Conservation (phyloP, 495 filamentous ascomycete species). For the Aspergillus wentii region DNA sequence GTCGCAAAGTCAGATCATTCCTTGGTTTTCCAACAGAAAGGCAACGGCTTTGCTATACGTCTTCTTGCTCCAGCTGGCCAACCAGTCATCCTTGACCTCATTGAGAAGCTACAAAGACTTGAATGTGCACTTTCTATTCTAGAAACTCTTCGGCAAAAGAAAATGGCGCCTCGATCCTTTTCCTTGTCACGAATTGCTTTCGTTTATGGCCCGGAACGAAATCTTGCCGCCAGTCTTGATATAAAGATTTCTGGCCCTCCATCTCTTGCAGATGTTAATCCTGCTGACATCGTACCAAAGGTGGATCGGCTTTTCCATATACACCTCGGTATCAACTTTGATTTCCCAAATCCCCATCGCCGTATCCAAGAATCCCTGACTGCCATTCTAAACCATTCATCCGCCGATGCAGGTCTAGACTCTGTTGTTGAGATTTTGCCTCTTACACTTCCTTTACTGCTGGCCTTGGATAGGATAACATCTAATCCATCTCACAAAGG, state of each 20-base stretch:
- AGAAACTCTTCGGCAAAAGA: slow-evolving; percentile 30
- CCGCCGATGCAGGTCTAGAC: slow-evolving; percentile 45
- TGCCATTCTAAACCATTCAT: slow-evolving; percentile 51
- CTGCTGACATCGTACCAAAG: slow-evolving; percentile 16
- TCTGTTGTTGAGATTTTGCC: slow-evolving; percentile 48
- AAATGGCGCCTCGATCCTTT: slow-evolving; percentile 25
- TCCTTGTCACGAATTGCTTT: slow-evolving; percentile 35
- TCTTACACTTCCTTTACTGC: slow-evolving; percentile 64
- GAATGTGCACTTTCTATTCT: slow-evolving; percentile 38
- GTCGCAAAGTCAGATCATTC: slow-evolving; percentile 25
- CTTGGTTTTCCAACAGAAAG: slow-evolving; percentile 28
- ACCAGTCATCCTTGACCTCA: slow-evolving; percentile 26
- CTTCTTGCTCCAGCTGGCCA: slow-evolving; percentile 33
- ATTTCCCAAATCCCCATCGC: slow-evolving; percentile 68
- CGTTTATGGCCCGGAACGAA: slow-evolving; percentile 26
- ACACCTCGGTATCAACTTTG: slow-evolving; percentile 41
- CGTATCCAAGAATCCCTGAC: slow-evolving; percentile 63
- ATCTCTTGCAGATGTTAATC: slow-evolving; percentile 15
- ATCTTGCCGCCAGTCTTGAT: slow-evolving; percentile 25
- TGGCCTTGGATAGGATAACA: slow-evolving; percentile 50
- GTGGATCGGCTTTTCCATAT: slow-evolving; percentile 24
- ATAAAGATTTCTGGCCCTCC: slow-evolving; percentile 20
- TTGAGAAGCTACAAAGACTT: slow-evolving; percentile 37
- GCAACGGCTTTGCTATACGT: slow-evolving; percentile 36
- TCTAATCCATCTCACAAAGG: slow-evolving; percentile 16